These are phyloP conservation scores for Climacium dendroides DNA, from an alignment of 225 moss, liverwort and hornwort species.

Conservation along the genomic window DNA sequence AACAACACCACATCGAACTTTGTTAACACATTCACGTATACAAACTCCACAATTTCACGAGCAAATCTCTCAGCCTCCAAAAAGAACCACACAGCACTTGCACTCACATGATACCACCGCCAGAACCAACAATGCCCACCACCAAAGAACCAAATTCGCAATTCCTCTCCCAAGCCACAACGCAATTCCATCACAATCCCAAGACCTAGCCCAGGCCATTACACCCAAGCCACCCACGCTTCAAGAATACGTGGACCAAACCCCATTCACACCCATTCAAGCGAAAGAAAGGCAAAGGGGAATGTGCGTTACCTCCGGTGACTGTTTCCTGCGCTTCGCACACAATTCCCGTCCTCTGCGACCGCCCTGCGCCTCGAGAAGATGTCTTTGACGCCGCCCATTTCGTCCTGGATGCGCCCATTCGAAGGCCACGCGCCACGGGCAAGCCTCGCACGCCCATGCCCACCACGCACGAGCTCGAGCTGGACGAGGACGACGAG, in stretches of 20 bases:
- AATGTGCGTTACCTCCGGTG: slow-evolving; percentile 12
- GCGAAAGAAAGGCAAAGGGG: background rate
- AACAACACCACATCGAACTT: background rate
- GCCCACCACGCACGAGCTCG: slow-evolving; percentile 7
- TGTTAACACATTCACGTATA: background rate
- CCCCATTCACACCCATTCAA: background rate
- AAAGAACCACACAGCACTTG: background rate
- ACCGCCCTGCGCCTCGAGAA: background rate
- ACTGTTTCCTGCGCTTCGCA: slow-evolving; percentile 34
- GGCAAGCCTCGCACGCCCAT: slow-evolving; percentile 10
- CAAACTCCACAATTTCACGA: background rate
- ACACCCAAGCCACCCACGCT: background rate
- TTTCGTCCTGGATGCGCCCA: background rate
- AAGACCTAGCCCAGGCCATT: background rate
- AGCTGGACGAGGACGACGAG: background rate
- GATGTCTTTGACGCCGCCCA: background rate
- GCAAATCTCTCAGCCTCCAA: background rate
- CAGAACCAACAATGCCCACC: background rate
- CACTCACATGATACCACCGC: background rate
- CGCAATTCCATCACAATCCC: background rate
- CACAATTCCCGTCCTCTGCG: slow-evolving; percentile 9
- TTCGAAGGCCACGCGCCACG: slow-evolving; percentile 13
- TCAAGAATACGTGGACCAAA: background rate
- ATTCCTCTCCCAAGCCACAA: background rate
- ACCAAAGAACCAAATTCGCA: background rate